A percentile compares a stretch with the other conserved stretches of the same genome.
Conservation (phyloP, 257 asterid genomes). For the Striga asiatica region DNA sequence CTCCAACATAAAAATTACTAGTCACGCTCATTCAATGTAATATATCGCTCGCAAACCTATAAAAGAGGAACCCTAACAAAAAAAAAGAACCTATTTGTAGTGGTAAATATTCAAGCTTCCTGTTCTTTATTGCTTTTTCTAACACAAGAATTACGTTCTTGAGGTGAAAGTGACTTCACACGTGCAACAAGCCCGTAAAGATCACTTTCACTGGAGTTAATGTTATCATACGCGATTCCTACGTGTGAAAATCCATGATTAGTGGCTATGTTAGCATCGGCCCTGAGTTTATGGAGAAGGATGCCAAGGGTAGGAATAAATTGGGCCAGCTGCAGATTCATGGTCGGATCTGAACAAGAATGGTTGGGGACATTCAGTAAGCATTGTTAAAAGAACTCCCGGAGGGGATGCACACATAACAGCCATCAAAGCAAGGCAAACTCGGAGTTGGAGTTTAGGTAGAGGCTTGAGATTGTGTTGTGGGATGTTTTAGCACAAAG, state of each 20-base stretch:
- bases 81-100: too few relatives aligned
- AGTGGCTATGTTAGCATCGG: neutral
- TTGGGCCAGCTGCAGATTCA: neutral
- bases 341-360: constrained; percentile 10
- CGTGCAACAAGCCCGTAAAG: constrained; percentile 16
- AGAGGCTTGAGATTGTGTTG: constrained; percentile 2
- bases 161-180: constrained; percentile 9
- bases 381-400: neutral
- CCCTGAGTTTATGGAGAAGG: constrained; percentile 12
- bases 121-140: neutral
- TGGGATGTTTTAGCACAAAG: neutral
- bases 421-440: constrained; percentile 19
- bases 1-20: too few relatives aligned
- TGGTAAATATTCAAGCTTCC: too few relatives aligned
- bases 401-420: constrained; percentile 11
- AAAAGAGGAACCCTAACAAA: too few relatives aligned
- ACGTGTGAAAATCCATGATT: constrained; percentile 16
- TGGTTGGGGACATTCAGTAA: neutral
- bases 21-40: too few relatives aligned
- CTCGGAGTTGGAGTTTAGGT: neutral
- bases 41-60: too few relatives aligned
- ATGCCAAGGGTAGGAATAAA: constrained; percentile 1
- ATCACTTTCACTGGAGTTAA: neutral
- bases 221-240: neutral
- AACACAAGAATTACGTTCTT: constrained; percentile 14